These are phyloP conservation scores for Fusarium anthophilum DNA, from an alignment of 2,329 filamentous ascomycete genomes.

Conservation along the genomic window DNA sequence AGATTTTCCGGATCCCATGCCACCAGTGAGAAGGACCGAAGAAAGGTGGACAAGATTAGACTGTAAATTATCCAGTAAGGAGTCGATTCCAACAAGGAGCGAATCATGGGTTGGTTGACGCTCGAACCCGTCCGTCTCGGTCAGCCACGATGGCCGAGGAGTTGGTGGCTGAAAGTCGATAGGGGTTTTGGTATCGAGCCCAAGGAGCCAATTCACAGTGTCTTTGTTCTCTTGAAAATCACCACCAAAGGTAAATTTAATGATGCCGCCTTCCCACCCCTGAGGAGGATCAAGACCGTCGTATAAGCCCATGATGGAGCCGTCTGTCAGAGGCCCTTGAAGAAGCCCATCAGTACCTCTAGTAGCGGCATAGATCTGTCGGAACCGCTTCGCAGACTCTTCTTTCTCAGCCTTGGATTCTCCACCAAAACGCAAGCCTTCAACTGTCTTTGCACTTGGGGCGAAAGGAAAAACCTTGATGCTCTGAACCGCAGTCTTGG, in stretches of 20 bases:
- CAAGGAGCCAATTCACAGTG: constrained; percentile 74
- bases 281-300: constrained; percentile 63
- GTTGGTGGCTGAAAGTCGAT: constrained; percentile 82
- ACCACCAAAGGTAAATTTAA: constrained; percentile 72
- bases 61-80: constrained; percentile 75
- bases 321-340: constrained; percentile 88
- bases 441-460: constrained; percentile 62
- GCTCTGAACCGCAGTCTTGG: constrained; percentile 69
- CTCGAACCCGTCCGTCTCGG: constrained; percentile 57
- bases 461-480: constrained; percentile 87
- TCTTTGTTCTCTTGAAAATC: constrained; percentile 58
- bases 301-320: constrained; percentile 74
- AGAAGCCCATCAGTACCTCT: constrained; percentile 70
- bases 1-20: constrained; percentile 90
- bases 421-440: constrained; percentile 85
- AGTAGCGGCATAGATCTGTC: constrained; percentile 72
- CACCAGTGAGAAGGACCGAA: constrained; percentile 88
- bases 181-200: constrained; percentile 76
- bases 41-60: constrained; percentile 85
- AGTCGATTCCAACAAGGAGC: constrained; percentile 84
- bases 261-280: constrained; percentile 83
- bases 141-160: constrained; percentile 67
- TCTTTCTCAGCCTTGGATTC: constrained; percentile 86
- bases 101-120: constrained; percentile 66
- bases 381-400: constrained; percentile 76